Base-by-base conservation (phyloP, 164 flowering plant genomes). In the Santalum album region DNA sequence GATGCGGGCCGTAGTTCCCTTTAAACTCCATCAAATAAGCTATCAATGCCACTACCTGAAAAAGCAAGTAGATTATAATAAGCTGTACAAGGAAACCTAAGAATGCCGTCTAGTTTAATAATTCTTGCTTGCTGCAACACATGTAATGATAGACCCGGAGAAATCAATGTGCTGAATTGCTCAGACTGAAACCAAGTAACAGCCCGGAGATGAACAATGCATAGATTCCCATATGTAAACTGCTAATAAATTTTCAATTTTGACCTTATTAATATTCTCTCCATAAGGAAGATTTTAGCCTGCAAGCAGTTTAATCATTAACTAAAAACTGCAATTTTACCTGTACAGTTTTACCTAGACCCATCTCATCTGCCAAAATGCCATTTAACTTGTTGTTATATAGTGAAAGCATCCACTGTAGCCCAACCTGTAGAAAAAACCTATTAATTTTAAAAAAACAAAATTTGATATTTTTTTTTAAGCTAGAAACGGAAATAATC, bases 351-450 rank as follows among this genome's bases (percentile, higher is more conserved):
- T 90, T 94, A 59, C 99, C 99, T 54, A 90, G 95, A 49, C 99
- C 97, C 99, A 94, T 94, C 70, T 94, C 99, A 84, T 94, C 99
- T 25, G 99, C 99, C 73, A 94, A 75, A 61, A 94, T 94, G 49
- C 99, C 99, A 76, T 94, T 94, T 58, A 94, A 60, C 64, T 94
- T 94, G 75, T 94, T 94, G 75, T 94, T 94, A 54, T 94, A 94
- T 67, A 94, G 72, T 19, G 99, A 94, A 53, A 94, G 90, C 97
- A 94, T 94, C 99, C 99, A 94, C 59, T 94, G 99, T 69, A 94
- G 73, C 35, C 99, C 99, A 79, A 94, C 96, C 99, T 94, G 78
- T 60, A 55, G 32, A 53, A 15, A 9, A 39, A 46, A 55, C 19
- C 61, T 1, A 23, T 43, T 16, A 44, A 32, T 49, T 25, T 23